Percentiles rank a stretch among this genome's conserved stretches.
phyloP scores from a whole-genome alignment of 169 alveolate species.

The Neospora caninum region DNA sequence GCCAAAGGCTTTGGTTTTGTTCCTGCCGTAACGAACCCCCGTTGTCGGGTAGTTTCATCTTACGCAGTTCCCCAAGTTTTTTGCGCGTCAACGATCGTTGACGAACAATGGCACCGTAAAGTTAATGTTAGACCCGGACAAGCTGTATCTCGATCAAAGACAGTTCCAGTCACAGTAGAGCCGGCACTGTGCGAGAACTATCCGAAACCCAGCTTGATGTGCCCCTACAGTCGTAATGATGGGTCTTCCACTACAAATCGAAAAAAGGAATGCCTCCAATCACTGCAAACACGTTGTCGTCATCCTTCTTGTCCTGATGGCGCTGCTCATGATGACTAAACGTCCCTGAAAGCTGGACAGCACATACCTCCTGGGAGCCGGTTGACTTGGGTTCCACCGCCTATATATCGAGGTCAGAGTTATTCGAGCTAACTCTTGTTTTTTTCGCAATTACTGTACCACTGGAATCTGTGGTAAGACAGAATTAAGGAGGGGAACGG shows the following conservation, averaged over 20 bases:
- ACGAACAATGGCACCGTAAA: too few relatives aligned
- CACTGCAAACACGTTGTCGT: neutral
- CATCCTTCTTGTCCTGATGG: neutral
- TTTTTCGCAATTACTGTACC: neutral
- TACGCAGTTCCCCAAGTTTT: too few relatives aligned
- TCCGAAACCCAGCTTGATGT: too few relatives aligned
- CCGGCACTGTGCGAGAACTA: too few relatives aligned
- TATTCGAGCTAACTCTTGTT: neutral
- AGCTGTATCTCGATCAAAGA: too few relatives aligned
- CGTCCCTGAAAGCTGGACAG: neutral
- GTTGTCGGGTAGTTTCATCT: too few relatives aligned
- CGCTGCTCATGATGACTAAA: neutral
- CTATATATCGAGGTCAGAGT: neutral
- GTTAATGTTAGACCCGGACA: too few relatives aligned
- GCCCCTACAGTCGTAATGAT: neutral
- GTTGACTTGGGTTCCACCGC: neutral
- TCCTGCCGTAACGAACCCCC: too few relatives aligned
- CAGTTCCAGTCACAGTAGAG: too few relatives aligned
- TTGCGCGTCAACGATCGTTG: too few relatives aligned
- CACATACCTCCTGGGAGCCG: neutral
- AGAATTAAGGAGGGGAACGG: neutral
- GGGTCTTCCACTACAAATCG: neutral
- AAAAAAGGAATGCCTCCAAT: slow-evolving; percentile 32
- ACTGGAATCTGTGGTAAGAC: neutral
- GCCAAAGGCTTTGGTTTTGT: too few relatives aligned